Conservation (phyloP, 1,139 yeast genomes). For the Geotrichum citri-aurantii region DNA sequence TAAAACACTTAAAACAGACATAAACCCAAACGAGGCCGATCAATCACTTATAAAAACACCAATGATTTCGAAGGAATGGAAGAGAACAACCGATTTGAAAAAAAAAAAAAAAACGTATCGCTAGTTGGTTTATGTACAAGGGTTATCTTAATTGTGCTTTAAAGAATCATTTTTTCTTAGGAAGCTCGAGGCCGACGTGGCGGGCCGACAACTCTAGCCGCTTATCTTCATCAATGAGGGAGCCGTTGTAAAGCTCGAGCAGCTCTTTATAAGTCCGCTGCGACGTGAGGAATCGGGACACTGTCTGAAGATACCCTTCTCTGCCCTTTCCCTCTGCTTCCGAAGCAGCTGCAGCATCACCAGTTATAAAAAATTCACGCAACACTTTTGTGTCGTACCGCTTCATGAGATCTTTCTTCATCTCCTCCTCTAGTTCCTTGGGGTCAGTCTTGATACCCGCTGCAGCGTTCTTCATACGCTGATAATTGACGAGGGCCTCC, state of each 20-base stretch:
- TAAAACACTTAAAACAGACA: not conserved
- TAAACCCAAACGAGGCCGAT: not conserved
- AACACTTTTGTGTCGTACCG: slow-evolving; percentile 25
- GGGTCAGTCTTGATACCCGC: slow-evolving; percentile 16
- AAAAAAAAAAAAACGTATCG: not conserved
- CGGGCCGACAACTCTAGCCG: slow-evolving; percentile 74
- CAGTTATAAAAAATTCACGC: slow-evolving; percentile 21
- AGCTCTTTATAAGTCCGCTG: slow-evolving; percentile 77
- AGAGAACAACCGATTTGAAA: too few relatives aligned
- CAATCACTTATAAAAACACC: not conserved
- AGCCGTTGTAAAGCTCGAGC: slow-evolving; percentile 78
- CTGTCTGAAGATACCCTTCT: slow-evolving; percentile 42
- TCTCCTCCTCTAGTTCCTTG: slow-evolving; percentile 1
- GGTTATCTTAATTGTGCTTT: not conserved
- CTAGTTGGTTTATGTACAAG: not conserved
- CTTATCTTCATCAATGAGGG: slow-evolving; percentile 70
- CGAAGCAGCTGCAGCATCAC: not conserved
- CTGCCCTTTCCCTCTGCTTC: slow-evolving; percentile 22
- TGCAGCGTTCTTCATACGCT: slow-evolving; percentile 18
- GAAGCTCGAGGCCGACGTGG: slow-evolving; percentile 72
- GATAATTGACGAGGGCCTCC: slow-evolving; percentile 28
- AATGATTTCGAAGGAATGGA: not conserved
- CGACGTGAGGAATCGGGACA: slow-evolving; percentile 52
- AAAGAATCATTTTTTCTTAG: slow-evolving; percentile 29
- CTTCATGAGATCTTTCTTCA: slow-evolving; percentile 7